Conservation (phyloP, 208 protist species). For the Wallacemonas sp. region DNA sequence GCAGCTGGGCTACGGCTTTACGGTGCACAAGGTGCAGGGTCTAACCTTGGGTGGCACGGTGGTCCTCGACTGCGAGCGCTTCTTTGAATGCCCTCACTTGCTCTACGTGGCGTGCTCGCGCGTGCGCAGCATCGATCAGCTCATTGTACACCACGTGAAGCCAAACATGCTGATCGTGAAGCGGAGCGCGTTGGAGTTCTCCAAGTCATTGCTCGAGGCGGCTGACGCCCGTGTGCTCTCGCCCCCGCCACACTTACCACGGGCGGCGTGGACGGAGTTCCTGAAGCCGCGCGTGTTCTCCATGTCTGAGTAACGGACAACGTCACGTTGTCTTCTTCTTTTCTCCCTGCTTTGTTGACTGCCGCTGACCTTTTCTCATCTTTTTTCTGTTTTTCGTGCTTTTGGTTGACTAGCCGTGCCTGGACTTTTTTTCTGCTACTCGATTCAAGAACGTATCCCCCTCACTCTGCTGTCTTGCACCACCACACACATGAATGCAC, state of each 20-base stretch:
- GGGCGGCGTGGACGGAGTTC: constrained; percentile 26
- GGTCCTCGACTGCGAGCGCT: constrained; percentile 82
- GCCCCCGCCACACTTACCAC: background rate
- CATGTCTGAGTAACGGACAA: constrained; percentile 1
- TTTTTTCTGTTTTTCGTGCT: background rate
- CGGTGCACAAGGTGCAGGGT: constrained; percentile 92
- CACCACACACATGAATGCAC: too few species aligned
- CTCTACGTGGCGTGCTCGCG: constrained; percentile 90
- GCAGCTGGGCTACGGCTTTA: constrained; percentile 90
- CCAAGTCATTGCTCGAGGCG: constrained; percentile 31
- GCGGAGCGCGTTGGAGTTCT: constrained; percentile 69
- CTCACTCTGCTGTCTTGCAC: too few species aligned
- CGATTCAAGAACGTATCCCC: too few species aligned
- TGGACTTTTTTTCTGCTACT: too few species aligned
- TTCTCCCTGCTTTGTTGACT: background rate
- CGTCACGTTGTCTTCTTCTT: background rate
- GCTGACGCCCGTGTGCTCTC: constrained; percentile 11
- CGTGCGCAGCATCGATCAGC: constrained; percentile 76
- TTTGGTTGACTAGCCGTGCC: too few species aligned
- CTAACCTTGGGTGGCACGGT: constrained; percentile 82
- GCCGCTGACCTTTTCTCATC: constrained; percentile 9
- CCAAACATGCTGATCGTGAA: constrained; percentile 81
- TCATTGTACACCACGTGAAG: constrained; percentile 73
- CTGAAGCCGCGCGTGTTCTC: constrained; percentile 20
- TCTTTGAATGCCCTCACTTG: constrained; percentile 89